Conservation (phyloP, 495 filamentous ascomycete genomes). For the Penicillium herquei region DNA sequence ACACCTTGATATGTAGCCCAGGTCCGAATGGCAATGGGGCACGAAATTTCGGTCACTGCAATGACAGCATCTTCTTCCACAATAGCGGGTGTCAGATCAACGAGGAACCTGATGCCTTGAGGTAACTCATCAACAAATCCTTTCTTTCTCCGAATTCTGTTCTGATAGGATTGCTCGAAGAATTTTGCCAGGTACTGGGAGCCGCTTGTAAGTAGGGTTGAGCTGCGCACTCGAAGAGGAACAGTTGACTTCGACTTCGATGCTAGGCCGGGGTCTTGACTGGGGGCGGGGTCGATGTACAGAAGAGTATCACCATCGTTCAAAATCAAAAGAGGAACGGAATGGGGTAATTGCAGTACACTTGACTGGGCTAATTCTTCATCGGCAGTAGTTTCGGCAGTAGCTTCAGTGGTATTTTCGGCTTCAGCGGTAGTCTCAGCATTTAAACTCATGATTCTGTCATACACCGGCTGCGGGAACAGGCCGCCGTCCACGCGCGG, state of each 20-base stretch:
- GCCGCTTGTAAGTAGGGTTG: slow-evolving; percentile 42
- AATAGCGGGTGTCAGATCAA: slow-evolving; percentile 61
- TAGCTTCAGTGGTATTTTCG: too few relatives aligned
- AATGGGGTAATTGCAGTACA: not conserved
- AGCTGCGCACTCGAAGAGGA: slow-evolving; percentile 45
- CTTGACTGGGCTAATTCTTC: too few relatives aligned
- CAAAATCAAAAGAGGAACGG: slow-evolving; percentile 30
- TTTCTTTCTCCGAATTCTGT: slow-evolving; percentile 29
- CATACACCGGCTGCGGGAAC: too few relatives aligned
- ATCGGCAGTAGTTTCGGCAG: too few relatives aligned
- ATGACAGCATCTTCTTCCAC: slow-evolving; percentile 60
- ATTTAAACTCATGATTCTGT: too few relatives aligned
- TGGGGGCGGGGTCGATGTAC: slow-evolving; percentile 47
- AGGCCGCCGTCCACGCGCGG: too few relatives aligned
- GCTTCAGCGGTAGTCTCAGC: too few relatives aligned
- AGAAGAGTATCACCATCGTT: slow-evolving; percentile 52
- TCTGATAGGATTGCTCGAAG: slow-evolving; percentile 39
- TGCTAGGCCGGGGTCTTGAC: slow-evolving; percentile 14
- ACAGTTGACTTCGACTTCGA: slow-evolving; percentile 11
- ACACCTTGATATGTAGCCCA: slow-evolving; percentile 41
- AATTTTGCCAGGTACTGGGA: slow-evolving; percentile 50
- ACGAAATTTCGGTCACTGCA: slow-evolving; percentile 55
- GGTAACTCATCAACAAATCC: slow-evolving; percentile 32
- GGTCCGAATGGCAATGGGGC: slow-evolving; percentile 48
- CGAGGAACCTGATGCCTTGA: slow-evolving; percentile 48